Percentiles rank a stretch among this genome's conserved stretches.
Conservation (phyloP, 371 early-diverging fungal genomes). For the Haplosporangium sp. region DNA sequence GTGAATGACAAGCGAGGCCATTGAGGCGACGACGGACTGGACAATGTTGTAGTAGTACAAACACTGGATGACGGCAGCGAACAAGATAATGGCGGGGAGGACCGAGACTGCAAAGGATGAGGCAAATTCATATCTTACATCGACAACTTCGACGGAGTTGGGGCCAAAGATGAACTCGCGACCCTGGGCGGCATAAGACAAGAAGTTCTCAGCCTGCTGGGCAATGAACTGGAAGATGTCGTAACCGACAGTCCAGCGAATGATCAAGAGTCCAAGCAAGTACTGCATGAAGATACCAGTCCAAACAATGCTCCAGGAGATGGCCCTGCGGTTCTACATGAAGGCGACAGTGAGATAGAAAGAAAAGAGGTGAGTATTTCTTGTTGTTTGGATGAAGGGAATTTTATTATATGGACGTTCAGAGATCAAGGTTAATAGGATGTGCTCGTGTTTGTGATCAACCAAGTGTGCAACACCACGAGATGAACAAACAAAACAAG, state of each 20-base stretch:
- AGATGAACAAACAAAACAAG: background rate
- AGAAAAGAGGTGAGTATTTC: background rate
- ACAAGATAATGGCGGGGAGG: conserved; percentile 89
- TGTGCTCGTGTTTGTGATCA: too few relatives aligned
- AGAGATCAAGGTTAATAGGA: too few relatives aligned
- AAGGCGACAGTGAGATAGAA: too few relatives aligned
- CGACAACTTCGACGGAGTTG: conserved; percentile 7
- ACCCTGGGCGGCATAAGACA: conserved; percentile 75
- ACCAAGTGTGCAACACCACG: background rate
- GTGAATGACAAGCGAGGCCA: conserved; percentile 76
- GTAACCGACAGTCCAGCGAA: conserved; percentile 81
- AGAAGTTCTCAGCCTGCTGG: conserved; percentile 70
- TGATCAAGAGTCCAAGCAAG: conserved; percentile 83
- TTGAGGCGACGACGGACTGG: conserved; percentile 81
- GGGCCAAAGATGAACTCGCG: conserved; percentile 76
- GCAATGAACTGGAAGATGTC: conserved; percentile 83
- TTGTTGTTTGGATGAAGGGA: background rate
- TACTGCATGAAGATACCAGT: conserved; percentile 83
- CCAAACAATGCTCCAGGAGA: conserved; percentile 84
- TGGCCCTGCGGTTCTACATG: conserved; percentile 61
- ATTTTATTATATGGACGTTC: too few relatives aligned
- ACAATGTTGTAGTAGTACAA: conserved; percentile 88
- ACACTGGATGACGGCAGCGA: conserved; percentile 87
- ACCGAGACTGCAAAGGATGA: conserved; percentile 75
- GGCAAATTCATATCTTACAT: conserved; percentile 50